phyloP scores from a whole-genome alignment of 2,329 filamentous ascomycete species.

The Nemania serpens region DNA sequence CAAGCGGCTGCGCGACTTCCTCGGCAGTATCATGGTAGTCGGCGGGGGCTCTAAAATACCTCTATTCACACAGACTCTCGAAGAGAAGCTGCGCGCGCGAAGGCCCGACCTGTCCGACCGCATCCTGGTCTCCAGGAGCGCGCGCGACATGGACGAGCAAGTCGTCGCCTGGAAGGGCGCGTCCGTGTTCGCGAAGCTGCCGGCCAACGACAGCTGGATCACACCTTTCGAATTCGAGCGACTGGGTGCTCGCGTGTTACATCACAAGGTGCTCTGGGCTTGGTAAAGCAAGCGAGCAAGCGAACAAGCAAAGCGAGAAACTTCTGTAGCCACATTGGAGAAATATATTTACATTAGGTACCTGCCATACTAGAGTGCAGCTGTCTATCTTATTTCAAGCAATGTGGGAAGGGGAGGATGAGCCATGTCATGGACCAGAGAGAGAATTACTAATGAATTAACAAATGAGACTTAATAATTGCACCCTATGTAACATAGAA shows the following conservation, averaged over 20 bases:
- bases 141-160: slow-evolving; percentile 92
- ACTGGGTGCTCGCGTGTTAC: slow-evolving; percentile 78
- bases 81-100: slow-evolving; percentile 76
- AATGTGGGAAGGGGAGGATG: neutral
- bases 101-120: slow-evolving; percentile 64
- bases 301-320: too few relatives aligned
- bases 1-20: slow-evolving; percentile 87
- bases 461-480: too few relatives aligned
- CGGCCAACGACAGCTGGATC: slow-evolving; percentile 96
- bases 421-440: too few relatives aligned
- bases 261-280: slow-evolving; percentile 76
- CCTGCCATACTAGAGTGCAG: neutral
- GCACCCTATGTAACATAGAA: too few relatives aligned
- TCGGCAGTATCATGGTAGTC: slow-evolving; percentile 88
- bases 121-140: slow-evolving; percentile 70
- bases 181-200: slow-evolving; percentile 90
- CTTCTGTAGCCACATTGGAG: too few relatives aligned
- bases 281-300: slow-evolving; percentile 47
- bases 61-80: slow-evolving; percentile 79
- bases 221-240: slow-evolving; percentile 85
- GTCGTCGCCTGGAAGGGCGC: slow-evolving; percentile 99
- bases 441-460: too few relatives aligned
- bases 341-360: too few relatives aligned
- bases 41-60: slow-evolving; percentile 83
- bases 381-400: neutral